Conservation (phyloP, 768 basidiomycete genomes). For the Amanita rimosa region DNA sequence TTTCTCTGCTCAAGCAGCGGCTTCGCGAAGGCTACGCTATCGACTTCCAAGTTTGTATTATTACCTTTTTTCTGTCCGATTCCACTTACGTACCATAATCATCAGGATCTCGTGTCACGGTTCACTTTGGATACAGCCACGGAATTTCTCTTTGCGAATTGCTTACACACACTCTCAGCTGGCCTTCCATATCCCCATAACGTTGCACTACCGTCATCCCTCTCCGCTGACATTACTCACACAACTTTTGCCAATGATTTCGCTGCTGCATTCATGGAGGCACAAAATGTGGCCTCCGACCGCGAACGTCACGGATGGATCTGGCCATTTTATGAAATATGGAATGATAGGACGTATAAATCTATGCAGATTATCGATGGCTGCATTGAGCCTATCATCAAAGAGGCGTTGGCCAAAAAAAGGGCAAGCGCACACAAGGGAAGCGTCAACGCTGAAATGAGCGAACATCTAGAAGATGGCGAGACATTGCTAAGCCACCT, state of each 20-base stretch:
- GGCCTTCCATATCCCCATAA: slow-evolving; percentile 44
- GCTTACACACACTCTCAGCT: slow-evolving; percentile 39
- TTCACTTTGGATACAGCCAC: slow-evolving; percentile 61
- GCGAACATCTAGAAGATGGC: slow-evolving; percentile 24
- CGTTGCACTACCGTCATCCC: slow-evolving; percentile 16
- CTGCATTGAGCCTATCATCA: slow-evolving; percentile 40
- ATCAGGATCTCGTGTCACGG: slow-evolving; percentile 42
- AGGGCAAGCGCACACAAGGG: slow-evolving; percentile 7
- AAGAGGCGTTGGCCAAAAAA: slow-evolving; percentile 36
- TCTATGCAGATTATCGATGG: slow-evolving; percentile 43
- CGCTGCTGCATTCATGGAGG: slow-evolving; percentile 34
- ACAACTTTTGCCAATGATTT: slow-evolving; percentile 11
- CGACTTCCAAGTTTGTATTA: slow-evolving; percentile 39
- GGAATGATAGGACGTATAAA: slow-evolving; percentile 27
- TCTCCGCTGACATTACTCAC: neutral
- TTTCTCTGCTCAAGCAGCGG: slow-evolving; percentile 36
- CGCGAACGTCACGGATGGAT: slow-evolving; percentile 36
- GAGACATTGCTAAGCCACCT: slow-evolving; percentile 47
- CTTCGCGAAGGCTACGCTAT: slow-evolving; percentile 38
- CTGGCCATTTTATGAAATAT: slow-evolving; percentile 45
- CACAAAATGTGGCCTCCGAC: slow-evolving; percentile 29
- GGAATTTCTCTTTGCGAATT: slow-evolving; percentile 53
- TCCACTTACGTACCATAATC: neutral
- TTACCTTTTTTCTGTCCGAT: neutral
- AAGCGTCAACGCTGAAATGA: slow-evolving; percentile 17